Evolutionary conservation across 305 asterid species (phyloP), one percentile per base, ranked within the genome.

Genomic region (Fraxinus xanthoxyloides): DNA sequence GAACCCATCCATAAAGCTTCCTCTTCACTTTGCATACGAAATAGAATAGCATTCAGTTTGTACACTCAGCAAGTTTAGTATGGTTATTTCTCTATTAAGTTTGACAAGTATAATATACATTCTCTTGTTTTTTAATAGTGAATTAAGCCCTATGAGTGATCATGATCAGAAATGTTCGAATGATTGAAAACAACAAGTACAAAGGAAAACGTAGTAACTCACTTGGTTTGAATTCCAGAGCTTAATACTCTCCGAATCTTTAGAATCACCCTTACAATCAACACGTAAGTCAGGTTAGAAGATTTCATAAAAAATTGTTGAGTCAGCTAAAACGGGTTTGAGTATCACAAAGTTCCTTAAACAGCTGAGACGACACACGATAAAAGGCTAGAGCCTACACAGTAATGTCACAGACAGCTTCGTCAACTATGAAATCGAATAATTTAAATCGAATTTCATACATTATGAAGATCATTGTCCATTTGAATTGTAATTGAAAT

Each of bases 11-110:
- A 35, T 35, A 10, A 35, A 35, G 40, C 92, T 84, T 91, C 97
- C 79, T 92, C 95, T 82, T 92, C 96, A 83, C 86, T 87, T 97
- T 94, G 91, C 46, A 85, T 74, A 82, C 19, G 70, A 59, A 73
- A 76, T 59, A 31, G 59, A 65, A 26, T 21, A 76, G 78, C 72
- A 82, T 23, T 70, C 77, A 73, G 30, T 31, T 15, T 78, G 46
- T 32, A 17, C 2, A 31, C n/a, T 46, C n/a, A 5, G 19, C 56
- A 46, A 13, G 56, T 40, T 8, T 54, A 15, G 65, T 54, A 15
- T 54, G 7, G 9, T 54, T 54, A 54, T n/a, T 17, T 54, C 65
- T 51, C 63, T 51, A 5, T 51, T 0, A 51, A 36, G 56, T n/a
- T n/a, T 59, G n/a, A 36, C 38, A 1, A 67, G 23, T 40, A 63